Conservation (phyloP, 1,139 yeast species). For the Protomyces pachydermus region DNA sequence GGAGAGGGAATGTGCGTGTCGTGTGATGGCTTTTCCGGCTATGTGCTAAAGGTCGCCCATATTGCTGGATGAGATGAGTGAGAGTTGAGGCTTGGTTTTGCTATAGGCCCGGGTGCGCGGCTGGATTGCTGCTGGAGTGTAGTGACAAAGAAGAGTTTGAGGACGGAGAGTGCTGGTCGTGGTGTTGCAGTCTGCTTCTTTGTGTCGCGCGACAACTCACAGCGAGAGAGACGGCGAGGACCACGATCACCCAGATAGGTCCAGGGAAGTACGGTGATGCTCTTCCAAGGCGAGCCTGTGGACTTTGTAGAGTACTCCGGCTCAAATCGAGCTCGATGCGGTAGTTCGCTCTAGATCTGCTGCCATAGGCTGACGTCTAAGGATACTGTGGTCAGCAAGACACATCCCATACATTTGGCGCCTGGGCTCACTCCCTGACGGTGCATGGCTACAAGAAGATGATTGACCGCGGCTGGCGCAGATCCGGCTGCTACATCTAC, state of each 20-base stretch:
- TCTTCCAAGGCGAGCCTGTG: conserved; percentile 24
- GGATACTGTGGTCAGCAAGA: conserved; percentile 31
- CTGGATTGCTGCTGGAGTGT: too few species aligned
- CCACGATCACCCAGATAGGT: too few species aligned
- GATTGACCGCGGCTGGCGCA: conserved; percentile 58
- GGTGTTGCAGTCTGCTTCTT: too few species aligned
- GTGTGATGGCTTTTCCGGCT: too few species aligned
- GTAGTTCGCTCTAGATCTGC: not conserved
- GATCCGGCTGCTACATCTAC: conserved; percentile 72
- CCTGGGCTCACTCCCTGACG: conserved; percentile 27
- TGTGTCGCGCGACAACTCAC: too few species aligned
- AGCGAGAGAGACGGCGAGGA: too few species aligned
- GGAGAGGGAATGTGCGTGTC: too few species aligned
- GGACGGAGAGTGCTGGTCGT: too few species aligned
- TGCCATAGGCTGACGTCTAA: conserved; percentile 6
- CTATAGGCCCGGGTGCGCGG: too few species aligned
- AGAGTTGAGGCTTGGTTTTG: too few species aligned
- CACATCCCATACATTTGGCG: conserved; percentile 30
- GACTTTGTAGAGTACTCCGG: conserved; percentile 22
- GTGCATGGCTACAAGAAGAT: conserved; percentile 38
- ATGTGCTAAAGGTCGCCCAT: not conserved
- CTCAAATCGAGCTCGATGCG: conserved; percentile 13
- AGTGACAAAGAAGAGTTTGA: too few species aligned
- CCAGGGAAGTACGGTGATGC: conserved; percentile 1
- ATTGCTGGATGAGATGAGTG: not conserved